Evolutionary conservation across 208 protist species (phyloP).

Genomic region (Naegleria gruberi): DNA sequence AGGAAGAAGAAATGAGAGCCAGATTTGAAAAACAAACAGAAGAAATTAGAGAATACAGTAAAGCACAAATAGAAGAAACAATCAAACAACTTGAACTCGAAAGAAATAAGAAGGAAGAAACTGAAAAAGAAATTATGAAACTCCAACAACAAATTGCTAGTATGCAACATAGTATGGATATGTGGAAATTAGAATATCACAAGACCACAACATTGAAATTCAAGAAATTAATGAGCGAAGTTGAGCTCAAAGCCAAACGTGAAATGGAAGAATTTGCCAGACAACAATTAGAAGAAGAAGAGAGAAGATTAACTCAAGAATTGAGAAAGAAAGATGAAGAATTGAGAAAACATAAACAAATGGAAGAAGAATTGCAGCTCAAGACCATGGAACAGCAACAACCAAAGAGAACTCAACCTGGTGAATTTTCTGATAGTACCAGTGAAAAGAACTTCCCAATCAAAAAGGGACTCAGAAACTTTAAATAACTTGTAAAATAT

Average conservation of each 20-base stretch:
- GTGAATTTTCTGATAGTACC: too few species aligned
- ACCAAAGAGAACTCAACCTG: too few species aligned
- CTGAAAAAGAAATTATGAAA: slow-evolving; percentile 30
- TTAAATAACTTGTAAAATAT: too few species aligned
- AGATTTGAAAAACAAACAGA: not conserved
- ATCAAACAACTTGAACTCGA: not conserved
- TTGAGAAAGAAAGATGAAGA: slow-evolving; percentile 34
- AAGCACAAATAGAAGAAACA: slow-evolving; percentile 24
- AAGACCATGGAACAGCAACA: not conserved
- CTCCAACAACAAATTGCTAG: slow-evolving; percentile 28
- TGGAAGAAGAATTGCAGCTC: not conserved
- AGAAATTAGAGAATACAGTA: slow-evolving; percentile 5
- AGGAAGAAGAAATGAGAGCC: slow-evolving; percentile 13
- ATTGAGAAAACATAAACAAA: not conserved
- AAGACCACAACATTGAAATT: slow-evolving; percentile 26
- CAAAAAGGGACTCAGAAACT: too few species aligned
- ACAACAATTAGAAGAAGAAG: slow-evolving; percentile 47
- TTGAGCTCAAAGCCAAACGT: slow-evolving; percentile 30
- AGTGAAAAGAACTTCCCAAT: too few species aligned
- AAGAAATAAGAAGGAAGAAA: not conserved
- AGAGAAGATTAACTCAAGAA: slow-evolving; percentile 42
- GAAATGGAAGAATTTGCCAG: slow-evolving; percentile 48
- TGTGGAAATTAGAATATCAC: slow-evolving; percentile 36
- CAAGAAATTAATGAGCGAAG: slow-evolving; percentile 40
- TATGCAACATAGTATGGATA: slow-evolving; percentile 30